Percentiles rank a stretch among this genome's conserved stretches.
phyloP scores from a whole-genome alignment of 106 monocot species.

The Dactylorhiza incarnata region DNA sequence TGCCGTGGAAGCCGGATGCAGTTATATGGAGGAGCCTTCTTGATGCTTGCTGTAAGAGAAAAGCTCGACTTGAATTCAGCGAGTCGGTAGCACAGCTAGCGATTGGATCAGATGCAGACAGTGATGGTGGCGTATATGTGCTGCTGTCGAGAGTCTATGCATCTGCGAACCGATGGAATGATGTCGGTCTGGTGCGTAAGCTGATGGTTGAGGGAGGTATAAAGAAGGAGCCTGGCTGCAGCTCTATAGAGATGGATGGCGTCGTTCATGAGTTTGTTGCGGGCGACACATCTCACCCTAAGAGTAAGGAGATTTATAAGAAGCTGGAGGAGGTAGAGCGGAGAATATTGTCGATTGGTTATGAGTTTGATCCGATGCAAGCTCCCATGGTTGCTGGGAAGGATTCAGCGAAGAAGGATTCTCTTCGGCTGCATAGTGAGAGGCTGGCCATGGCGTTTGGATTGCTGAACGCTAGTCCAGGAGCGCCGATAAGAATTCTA shows the following conservation, averaged over 20 bases:
- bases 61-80: constrained; percentile 22
- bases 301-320: constrained; percentile 35
- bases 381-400: constrained; percentile 36
- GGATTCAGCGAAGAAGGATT: constrained; percentile 18
- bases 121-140: constrained; percentile 41
- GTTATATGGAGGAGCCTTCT: constrained; percentile 80
- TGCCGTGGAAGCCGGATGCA: constrained; percentile 53
- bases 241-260: constrained; percentile 61
- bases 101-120: constrained; percentile 31
- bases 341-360: constrained; percentile 25
- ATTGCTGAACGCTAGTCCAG: constrained; percentile 25
- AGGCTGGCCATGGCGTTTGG: constrained; percentile 68
- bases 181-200: constrained; percentile 41
- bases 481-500: constrained; percentile 41
- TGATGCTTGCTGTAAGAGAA: constrained; percentile 54
- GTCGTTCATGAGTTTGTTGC: constrained; percentile 60
- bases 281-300: constrained; percentile 57
- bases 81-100: constrained; percentile 30
- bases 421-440: constrained; percentile 57
- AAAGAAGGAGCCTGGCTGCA: constrained; percentile 68
- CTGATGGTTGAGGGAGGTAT: constrained; percentile 61
- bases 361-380: constrained; percentile 36
- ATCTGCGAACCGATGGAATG: constrained; percentile 54
- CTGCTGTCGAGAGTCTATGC: constrained; percentile 66
- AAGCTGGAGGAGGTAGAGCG: constrained; percentile 31